A percentile compares a stretch with the other conserved stretches of the same genome.
Evolutionary conservation across 2,329 filamentous ascomycete genomes (phyloP).

Genomic region (Fusarium sp.): DNA sequence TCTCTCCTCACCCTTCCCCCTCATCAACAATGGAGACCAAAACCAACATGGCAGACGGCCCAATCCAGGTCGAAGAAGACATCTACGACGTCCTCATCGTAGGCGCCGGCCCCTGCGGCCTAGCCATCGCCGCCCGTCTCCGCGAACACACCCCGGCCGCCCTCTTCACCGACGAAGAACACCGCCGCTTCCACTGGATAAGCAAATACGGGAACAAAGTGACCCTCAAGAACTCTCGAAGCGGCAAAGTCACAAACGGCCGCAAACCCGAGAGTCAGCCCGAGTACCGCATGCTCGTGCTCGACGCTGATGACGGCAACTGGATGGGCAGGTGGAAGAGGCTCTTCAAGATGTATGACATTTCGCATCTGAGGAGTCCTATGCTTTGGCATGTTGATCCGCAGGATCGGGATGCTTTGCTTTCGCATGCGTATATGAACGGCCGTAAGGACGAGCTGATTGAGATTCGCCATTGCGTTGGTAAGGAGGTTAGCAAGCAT

Average conservation of each 20-base stretch:
- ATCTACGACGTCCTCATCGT: constrained; percentile 77
- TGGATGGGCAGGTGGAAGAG: constrained; percentile 81
- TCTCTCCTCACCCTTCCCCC: not conserved
- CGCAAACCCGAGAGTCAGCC: constrained; percentile 24
- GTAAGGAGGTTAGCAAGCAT: constrained; percentile 85
- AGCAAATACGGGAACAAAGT: constrained; percentile 72
- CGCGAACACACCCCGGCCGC: constrained; percentile 80
- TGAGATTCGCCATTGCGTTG: constrained; percentile 80
- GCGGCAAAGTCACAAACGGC: constrained; percentile 45
- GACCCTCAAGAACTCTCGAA: constrained; percentile 62
- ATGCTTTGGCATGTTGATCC: constrained; percentile 89
- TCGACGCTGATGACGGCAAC: constrained; percentile 71
- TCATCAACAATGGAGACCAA: constrained; percentile 4
- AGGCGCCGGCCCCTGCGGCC: constrained; percentile 80
- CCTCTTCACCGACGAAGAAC: constrained; percentile 86
- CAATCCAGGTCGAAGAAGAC: constrained; percentile 43
- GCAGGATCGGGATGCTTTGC: constrained; percentile 77
- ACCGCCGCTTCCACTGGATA: constrained; percentile 84
- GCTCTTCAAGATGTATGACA: constrained; percentile 76
- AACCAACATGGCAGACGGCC: not conserved
- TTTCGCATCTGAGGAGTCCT: constrained; percentile 78
- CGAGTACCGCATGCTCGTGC: constrained; percentile 66
- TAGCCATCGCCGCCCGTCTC: constrained; percentile 79
- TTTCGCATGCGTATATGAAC: constrained; percentile 74
- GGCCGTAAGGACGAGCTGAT: constrained; percentile 72